phyloP scores from a whole-genome alignment of 2,329 filamentous ascomycete species.

The Aspergillus sojae region DNA sequence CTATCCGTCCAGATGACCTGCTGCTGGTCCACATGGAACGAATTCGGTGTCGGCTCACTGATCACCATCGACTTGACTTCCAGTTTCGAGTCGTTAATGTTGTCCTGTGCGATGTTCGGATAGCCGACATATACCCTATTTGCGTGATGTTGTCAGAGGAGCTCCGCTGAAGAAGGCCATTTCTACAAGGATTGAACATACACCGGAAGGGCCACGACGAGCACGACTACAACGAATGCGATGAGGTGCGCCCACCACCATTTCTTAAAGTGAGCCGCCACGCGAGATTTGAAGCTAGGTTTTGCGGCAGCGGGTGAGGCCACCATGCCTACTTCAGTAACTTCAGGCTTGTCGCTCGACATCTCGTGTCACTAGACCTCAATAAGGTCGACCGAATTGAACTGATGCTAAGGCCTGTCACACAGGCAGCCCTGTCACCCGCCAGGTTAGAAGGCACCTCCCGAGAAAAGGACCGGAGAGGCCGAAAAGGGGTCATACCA shows the following conservation, averaged over 20 bases:
- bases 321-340: constrained; percentile 21
- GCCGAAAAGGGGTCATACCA: background rate
- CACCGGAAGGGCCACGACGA: constrained; percentile 60
- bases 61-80: constrained; percentile 55
- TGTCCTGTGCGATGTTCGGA: constrained; percentile 59
- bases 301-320: constrained; percentile 16
- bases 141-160: background rate
- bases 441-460: background rate
- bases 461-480: background rate
- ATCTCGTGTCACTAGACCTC: constrained; percentile 10
- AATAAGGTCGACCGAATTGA: background rate
- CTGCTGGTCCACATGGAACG: constrained; percentile 53
- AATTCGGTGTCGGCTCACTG: constrained; percentile 51
- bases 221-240: constrained; percentile 51
- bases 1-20: constrained; percentile 52
- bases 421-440: background rate
- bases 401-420: background rate
- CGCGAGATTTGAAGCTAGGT: constrained; percentile 28
- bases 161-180: background rate
- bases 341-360: constrained; percentile 26
- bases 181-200: constrained; percentile 40
- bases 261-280: constrained; percentile 41
- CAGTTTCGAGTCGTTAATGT: constrained; percentile 56
- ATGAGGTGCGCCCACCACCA: constrained; percentile 61
- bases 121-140: constrained; percentile 60